Evolutionary conservation across 257 asterid species (phyloP), one percentile per base, ranked within the genome.

Genomic region (Dorcoceras hygrometricum): DNA sequence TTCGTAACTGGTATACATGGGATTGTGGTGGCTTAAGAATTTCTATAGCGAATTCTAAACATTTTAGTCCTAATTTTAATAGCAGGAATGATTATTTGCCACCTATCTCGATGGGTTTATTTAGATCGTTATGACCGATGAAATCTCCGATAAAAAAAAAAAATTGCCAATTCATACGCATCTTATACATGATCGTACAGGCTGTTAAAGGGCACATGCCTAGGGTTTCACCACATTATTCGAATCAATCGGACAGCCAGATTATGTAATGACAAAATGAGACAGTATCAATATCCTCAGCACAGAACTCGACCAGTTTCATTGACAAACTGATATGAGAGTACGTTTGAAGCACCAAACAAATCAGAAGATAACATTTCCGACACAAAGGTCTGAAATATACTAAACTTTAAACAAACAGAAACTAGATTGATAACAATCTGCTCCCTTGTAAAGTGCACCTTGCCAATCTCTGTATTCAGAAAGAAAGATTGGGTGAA

Each of bases 401-500:
- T 56, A 51, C 36, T 57, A 12, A 66, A 65, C 58, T 28, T 59
- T 62, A 57, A 65, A 67, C 64, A 65, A 62, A 72, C 7, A 4
- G 54, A 64, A 67, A 74, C 77, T 27, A 25, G 53, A 43, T n/a
- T 23, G 63, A 56, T n/a, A 32, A 54, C 62, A 8, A 24, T 71
- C 71, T 62, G 23, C 62, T 22, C 64, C 59, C 68, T 68, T 23
- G 63, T 16, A 61, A 19, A 27, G 25, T 16, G 28, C 31, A 7
- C 25, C 43, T 65, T 31, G 48, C 20, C 73, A 57, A 72, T 59
- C 83, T 79, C 80, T 46, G 20, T 39, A 39, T 46, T 14, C 8
- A 46, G 54, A 46, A 16, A 46, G 54, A 46, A 16, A 46, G 22
- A 46, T 4, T 2, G 16, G 51, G 19, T 16, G 54, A 46, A 46